phyloP scores from a whole-genome alignment of 1,284 basidiomycete genomes.

The Trichosporon asahii region DNA sequence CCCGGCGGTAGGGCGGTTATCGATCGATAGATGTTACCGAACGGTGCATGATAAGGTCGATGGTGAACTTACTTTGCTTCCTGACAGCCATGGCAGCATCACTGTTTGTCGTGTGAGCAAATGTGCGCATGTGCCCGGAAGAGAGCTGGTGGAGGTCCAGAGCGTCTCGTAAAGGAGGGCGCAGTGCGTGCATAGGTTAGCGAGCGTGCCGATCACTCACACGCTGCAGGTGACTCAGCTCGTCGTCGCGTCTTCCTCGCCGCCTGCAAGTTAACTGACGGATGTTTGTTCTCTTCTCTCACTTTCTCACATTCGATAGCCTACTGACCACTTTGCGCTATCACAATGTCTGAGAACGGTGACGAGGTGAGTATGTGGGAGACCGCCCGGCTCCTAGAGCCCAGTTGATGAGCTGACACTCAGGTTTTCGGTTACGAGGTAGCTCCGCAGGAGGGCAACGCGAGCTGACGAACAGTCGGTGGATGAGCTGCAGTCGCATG shows the following conservation, averaged over 20 bases:
- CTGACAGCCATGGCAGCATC: no score
- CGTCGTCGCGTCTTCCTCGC: neutral
- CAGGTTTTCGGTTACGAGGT: slow-evolving; percentile 28
- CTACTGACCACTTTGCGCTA: neutral
- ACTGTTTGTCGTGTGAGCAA: neutral
- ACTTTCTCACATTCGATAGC: neutral
- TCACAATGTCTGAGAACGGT: slow-evolving; percentile 36
- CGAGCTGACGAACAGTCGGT: slow-evolving; percentile 58
- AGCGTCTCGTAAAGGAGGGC: neutral
- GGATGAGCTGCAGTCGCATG: slow-evolving; percentile 84
- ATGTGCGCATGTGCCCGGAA: no score
- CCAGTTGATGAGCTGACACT: neutral
- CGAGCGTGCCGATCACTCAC: neutral
- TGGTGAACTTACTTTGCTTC: neutral
- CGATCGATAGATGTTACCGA: neutral
- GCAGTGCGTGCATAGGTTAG: no score
- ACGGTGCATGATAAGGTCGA: neutral
- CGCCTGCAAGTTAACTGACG: neutral
- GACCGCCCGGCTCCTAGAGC: neutral
- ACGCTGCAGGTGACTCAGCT: neutral
- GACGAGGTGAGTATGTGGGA: slow-evolving; percentile 28
- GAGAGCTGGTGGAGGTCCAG: neutral
- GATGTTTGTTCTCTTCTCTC: neutral
- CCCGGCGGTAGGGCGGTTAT: neutral
- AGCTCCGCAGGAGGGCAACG: neutral